Evolutionary conservation across 257 asterid genomes (phyloP), one percentile per base, ranked within the genome.

Genomic region (Leonotis leonurus): DNA sequence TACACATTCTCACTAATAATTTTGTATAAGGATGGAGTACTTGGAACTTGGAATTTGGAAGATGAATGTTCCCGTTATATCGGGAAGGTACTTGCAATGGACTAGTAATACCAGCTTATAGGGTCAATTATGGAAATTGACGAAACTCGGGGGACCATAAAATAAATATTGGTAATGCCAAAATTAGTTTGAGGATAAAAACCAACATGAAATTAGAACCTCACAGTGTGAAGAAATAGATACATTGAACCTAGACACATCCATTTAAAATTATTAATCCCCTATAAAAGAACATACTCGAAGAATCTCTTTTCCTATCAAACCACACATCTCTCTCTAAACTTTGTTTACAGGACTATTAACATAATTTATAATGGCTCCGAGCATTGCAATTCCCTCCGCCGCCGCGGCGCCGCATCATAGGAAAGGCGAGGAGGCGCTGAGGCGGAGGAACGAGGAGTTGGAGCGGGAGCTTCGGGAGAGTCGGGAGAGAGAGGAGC

Each of bases 231-330:
- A 21, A 16, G 16, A 6, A 14, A 6, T 5, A 79, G 85, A 67
- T 87, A 75, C 95, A 80, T 82, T 87, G 94, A 82, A 87, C 85
- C 88, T 82, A 22, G 90, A 87, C 94, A 74, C 60, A 24, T 18
- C 8, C 36, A 35, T 6, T 29, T 8, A 30, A n/a, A n/a, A n/a
- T n/a, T n/a, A n/a, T n/a, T n/a, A n/a, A n/a, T 8, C 2, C 26
- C 70, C 76, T 84, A 81, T 84, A 81, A 78, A 68, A 2, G 4
- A 17, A 5, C 69, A 33, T 45, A 53, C 75, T 43, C 56, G 33
- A 3, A 16, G 2, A 46, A 3, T 0, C 48, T 10, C 18, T 10
- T 21, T 44, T 26, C 46, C 37, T n/a, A 7, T 43, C 9, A 29
- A 2, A 37, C 22, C 49, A 21, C 61, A 48, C 0, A 51, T 33